A percentile compares a stretch with the other conserved stretches of the same genome.
phyloP scores from a whole-genome alignment of 2,329 filamentous ascomycete species.

The Venturia aucupariae region DNA sequence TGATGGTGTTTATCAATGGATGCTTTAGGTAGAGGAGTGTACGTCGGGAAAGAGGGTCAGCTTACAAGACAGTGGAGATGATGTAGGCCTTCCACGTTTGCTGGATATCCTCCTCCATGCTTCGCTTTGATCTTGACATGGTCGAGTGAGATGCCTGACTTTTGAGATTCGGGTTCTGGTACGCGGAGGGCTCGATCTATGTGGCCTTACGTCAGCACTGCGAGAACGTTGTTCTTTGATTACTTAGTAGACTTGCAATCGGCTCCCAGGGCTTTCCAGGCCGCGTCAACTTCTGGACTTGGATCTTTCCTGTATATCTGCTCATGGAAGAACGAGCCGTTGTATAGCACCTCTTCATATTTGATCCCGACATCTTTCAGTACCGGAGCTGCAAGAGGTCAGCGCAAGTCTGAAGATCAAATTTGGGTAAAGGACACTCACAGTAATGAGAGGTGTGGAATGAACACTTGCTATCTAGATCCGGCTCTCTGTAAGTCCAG shows the following conservation, averaged over 20 bases:
- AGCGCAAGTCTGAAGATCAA: slow-evolving; percentile 17
- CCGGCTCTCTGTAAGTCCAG: neutral
- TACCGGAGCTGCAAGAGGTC: slow-evolving; percentile 37
- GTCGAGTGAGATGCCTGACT: slow-evolving; percentile 42
- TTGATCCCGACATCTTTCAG: slow-evolving; percentile 33
- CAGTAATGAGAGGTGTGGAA: slow-evolving; percentile 3
- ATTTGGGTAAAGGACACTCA: neutral
- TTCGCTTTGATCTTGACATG: slow-evolving; percentile 49
- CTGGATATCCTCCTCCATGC: slow-evolving; percentile 50
- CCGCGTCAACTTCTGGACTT: slow-evolving; percentile 45
- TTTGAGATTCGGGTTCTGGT: slow-evolving; percentile 8
- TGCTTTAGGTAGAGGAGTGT: too few species aligned
- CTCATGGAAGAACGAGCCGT: slow-evolving; percentile 48
- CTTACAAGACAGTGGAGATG: slow-evolving; percentile 50
- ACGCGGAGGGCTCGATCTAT: slow-evolving; percentile 33
- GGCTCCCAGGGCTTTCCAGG: slow-evolving; percentile 45
- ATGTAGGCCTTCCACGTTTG: slow-evolving; percentile 49
- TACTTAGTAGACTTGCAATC: slow-evolving; percentile 26
- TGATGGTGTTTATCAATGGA: slow-evolving; percentile 18
- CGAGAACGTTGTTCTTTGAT: slow-evolving; percentile 42
- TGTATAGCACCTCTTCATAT: slow-evolving; percentile 39
- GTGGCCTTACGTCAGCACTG: slow-evolving; percentile 33
- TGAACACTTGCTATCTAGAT: neutral
- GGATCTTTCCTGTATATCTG: slow-evolving; percentile 43
- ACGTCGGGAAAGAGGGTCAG: too few species aligned